Conservation (phyloP, 75 land plant species). For the Pinus tabuliformis region DNA sequence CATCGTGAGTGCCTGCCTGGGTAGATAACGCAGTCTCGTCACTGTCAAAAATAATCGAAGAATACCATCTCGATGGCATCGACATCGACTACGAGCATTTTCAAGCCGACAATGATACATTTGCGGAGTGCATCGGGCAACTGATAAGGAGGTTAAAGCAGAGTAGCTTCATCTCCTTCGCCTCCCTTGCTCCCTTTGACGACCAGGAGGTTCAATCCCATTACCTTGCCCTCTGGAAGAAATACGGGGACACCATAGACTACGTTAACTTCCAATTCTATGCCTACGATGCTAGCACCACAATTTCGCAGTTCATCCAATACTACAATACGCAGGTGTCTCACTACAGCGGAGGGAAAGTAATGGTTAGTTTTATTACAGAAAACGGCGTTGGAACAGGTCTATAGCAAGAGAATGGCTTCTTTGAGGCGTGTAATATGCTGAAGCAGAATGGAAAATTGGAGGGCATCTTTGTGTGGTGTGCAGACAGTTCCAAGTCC, state of each 20-base stretch:
- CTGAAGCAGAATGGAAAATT: conserved; percentile 12
- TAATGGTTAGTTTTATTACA: conserved; percentile 26
- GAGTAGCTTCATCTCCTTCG: conserved; percentile 12
- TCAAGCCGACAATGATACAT: conserved; percentile 13
- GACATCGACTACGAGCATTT: conserved; percentile 48
- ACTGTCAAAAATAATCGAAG: conserved; percentile 15
- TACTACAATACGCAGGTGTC: conserved; percentile 18
- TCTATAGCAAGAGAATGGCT: conserved; percentile 8
- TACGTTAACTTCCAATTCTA: conserved; percentile 50
- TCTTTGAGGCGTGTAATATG: conserved; percentile 10
- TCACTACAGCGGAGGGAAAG: conserved; percentile 26
- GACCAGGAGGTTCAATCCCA: conserved; percentile 8
- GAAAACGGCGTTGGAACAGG: conserved; percentile 4
- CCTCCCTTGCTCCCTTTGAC: conserved; percentile 51
- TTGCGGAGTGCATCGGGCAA: conserved; percentile 25
- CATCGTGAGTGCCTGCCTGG: conserved; percentile 15
- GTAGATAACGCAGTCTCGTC: conserved; percentile 38
- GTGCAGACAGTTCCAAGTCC: conserved; percentile 20
- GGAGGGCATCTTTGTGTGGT: conserved; percentile 26
- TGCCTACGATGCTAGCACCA: conserved; percentile 15
- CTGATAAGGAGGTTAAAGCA: conserved; percentile 20
- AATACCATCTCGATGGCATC: conserved; percentile 31
- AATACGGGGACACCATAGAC: conserved; percentile 17
- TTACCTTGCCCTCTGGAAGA: conserved; percentile 19
- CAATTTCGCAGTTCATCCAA: conserved; percentile 16